Conservation (phyloP, 1,284 basidiomycete species). For the Fomes fomentarius region DNA sequence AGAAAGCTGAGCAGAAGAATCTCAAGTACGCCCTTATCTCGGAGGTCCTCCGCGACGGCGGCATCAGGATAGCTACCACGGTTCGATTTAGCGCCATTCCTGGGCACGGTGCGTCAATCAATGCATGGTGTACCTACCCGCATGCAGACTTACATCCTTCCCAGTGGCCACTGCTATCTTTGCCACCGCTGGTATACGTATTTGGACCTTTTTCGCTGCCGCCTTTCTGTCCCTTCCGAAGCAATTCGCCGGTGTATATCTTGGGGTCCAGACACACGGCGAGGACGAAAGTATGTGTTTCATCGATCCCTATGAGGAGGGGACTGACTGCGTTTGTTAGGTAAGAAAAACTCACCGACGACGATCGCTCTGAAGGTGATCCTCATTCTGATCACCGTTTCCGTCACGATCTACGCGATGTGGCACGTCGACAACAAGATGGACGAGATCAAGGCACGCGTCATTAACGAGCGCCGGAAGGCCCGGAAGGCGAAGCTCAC, state of each 20-base stretch:
- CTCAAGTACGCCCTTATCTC: constrained; percentile 79
- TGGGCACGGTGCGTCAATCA: constrained; percentile 69
- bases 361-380: constrained; percentile 63
- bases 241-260: constrained; percentile 73
- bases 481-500: too few relatives aligned
- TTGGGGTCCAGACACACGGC: constrained; percentile 52
- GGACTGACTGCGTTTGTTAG: too few relatives aligned
- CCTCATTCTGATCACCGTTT: constrained; percentile 62
- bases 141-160: too few relatives aligned
- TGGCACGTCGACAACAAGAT: constrained; percentile 83
- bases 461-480: constrained; percentile 71
- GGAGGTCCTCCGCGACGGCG: constrained; percentile 75
- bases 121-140: too few relatives aligned
- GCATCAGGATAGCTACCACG: constrained; percentile 74
- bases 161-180: constrained; percentile 74
- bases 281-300: not conserved
- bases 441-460: constrained; percentile 69
- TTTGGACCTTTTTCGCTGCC: constrained; percentile 70
- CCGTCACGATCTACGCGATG: constrained; percentile 78
- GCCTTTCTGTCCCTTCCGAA: constrained; percentile 82
- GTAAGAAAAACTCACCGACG: too few relatives aligned
- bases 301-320: too few relatives aligned
- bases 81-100: constrained; percentile 79
- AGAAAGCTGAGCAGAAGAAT: constrained; percentile 70
- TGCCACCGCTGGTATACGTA: constrained; percentile 77